phyloP scores from a whole-genome alignment of 1,284 basidiomycete genomes.

The Ustilago shanxiensis region DNA sequence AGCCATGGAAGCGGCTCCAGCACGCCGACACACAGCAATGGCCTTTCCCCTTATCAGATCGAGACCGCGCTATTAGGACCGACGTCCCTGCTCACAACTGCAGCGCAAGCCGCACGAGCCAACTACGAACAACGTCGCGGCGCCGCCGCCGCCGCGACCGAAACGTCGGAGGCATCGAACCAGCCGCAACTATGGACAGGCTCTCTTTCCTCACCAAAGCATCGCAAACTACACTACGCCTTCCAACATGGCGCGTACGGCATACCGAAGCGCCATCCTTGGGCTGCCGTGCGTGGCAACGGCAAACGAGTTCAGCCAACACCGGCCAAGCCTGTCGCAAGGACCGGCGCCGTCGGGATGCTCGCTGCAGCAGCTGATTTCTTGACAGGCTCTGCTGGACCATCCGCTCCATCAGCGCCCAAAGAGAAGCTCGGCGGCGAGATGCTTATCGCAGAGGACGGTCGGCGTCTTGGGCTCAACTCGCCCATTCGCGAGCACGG shows the following conservation, averaged over 20 bases:
- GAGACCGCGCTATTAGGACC: slow-evolving; percentile 29
- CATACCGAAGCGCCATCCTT: slow-evolving; percentile 70
- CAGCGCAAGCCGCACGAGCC: slow-evolving; percentile 14
- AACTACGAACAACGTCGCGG: slow-evolving; percentile 24
- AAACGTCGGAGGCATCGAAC: slow-evolving; percentile 20
- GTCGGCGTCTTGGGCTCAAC: slow-evolving; percentile 51
- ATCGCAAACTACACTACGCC: slow-evolving; percentile 38
- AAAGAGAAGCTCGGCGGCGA: slow-evolving; percentile 44
- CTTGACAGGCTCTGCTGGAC: slow-evolving; percentile 42
- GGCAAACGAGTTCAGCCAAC: slow-evolving; percentile 54
- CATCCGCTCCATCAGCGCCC: slow-evolving; percentile 17
- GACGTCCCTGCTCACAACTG: slow-evolving; percentile 26
- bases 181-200: slow-evolving; percentile 39
- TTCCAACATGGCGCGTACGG: slow-evolving; percentile 71
- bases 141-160: slow-evolving; percentile 16
- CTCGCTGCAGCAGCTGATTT: slow-evolving; percentile 65
- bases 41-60: slow-evolving; percentile 30
- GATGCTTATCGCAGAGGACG: slow-evolving; percentile 26
- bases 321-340: slow-evolving; percentile 21
- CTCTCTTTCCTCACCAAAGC: slow-evolving; percentile 34
- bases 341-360: slow-evolving; percentile 59
- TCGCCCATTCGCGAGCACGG: slow-evolving; percentile 65
- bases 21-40: slow-evolving; percentile 37
- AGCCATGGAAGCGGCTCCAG: slow-evolving; percentile 38
- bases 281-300: slow-evolving; percentile 55